A percentile compares a stretch with the other conserved stretches of the same genome.
phyloP scores from a whole-genome alignment of 2,329 filamentous ascomycete genomes.

The Trichocomaceae sp. region DNA sequence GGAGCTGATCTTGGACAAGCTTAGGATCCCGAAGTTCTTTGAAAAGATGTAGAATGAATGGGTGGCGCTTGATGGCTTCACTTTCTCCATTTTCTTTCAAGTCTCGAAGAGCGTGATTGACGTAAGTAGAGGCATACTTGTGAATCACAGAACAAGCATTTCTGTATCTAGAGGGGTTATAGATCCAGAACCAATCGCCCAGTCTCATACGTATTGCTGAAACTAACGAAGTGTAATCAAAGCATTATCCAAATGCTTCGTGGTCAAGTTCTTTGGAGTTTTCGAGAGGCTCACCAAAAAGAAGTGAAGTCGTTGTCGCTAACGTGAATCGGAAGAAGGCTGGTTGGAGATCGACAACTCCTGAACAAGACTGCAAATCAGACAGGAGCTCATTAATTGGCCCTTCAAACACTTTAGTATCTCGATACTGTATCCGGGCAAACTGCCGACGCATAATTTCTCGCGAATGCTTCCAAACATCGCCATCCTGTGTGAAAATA shows the following conservation, averaged over 20 bases:
- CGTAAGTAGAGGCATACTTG: slow-evolving; percentile 16
- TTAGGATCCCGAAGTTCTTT: slow-evolving; percentile 40
- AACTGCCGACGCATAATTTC: slow-evolving; percentile 81
- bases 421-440: slow-evolving; percentile 57
- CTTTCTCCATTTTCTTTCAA: neutral
- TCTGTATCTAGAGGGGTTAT: neutral
- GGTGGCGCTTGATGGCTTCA: slow-evolving; percentile 28
- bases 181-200: neutral
- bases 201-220: neutral
- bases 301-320: slow-evolving; percentile 61
- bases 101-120: neutral
- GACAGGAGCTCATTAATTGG: slow-evolving; percentile 55
- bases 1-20: slow-evolving; percentile 43
- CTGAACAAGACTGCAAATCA: slow-evolving; percentile 43
- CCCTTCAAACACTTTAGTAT: slow-evolving; percentile 53
- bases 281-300: slow-evolving; percentile 55
- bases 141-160: neutral
- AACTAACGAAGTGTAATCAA: slow-evolving; percentile 13
- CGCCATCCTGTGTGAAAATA: slow-evolving; percentile 33
- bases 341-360: slow-evolving; percentile 52
- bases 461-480: slow-evolving; percentile 49
- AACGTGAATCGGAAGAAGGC: slow-evolving; percentile 61
- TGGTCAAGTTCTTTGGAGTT: neutral
- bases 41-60: slow-evolving; percentile 46
- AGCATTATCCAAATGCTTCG: neutral